Percentiles rank a stretch among this genome's conserved stretches.
Conservation (phyloP, 805 yeast genomes). For the Ogataea thermomethanolica region DNA sequence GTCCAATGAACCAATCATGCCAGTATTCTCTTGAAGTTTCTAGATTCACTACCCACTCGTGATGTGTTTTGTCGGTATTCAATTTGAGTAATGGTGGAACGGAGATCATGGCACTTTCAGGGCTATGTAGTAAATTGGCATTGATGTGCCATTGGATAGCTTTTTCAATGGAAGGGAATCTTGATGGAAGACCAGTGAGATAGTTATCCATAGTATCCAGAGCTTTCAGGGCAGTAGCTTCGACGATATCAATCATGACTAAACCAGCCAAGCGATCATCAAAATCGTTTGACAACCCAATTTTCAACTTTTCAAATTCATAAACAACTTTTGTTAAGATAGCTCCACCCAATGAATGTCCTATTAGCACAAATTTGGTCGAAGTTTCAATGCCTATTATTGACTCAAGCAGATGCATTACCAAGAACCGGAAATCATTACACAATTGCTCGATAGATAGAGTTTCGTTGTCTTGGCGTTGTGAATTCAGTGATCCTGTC, state of each 20-base stretch:
- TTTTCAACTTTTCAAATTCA: neutral
- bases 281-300: constrained; percentile 6
- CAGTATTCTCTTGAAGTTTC: constrained; percentile 62
- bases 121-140: constrained; percentile 50
- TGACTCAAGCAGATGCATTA: constrained; percentile 36
- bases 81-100: constrained; percentile 61
- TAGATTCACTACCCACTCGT: constrained; percentile 65
- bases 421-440: constrained; percentile 52
- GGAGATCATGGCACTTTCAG: constrained; percentile 65
- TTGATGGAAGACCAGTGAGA: constrained; percentile 58
- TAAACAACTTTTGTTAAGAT: constrained; percentile 56
- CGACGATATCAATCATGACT: constrained; percentile 85
- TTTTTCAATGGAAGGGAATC: constrained; percentile 47
- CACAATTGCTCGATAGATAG: constrained; percentile 50
- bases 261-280: constrained; percentile 53
- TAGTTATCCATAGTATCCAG: constrained; percentile 65
- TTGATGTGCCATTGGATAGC: constrained; percentile 85
- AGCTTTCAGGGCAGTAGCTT: constrained; percentile 81
- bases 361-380: constrained; percentile 58
- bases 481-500: constrained; percentile 32
- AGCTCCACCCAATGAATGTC: constrained; percentile 94
- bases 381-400: neutral
- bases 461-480: constrained; percentile 11
- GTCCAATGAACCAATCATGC: constrained; percentile 75
- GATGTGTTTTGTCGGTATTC: constrained; percentile 11